Evolutionary conservation across 2,329 filamentous ascomycete genomes (phyloP), one percentile per base, ranked within the genome.

Genomic region (Fusarium sp.): DNA sequence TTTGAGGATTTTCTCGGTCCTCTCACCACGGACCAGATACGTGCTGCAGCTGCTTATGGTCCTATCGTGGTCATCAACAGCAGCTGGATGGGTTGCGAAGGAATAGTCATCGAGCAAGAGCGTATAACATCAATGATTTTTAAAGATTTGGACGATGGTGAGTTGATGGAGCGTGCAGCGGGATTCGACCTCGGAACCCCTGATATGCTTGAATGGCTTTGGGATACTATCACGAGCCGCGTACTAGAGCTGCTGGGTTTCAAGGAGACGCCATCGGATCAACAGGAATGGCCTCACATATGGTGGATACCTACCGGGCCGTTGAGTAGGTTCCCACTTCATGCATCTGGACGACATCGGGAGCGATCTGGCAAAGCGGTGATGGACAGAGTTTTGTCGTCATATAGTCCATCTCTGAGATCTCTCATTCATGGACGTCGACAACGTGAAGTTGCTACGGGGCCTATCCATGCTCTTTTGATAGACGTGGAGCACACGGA

Each of bases 301-400:
- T 51, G 44, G 61, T 64, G 61, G 56, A 47, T 65, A 26, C n/a
- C 38, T 8, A 47, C 45, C 12, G 58, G 61, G 5, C 38, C 44
- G 5, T 20, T 71, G 28, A 68, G 36, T 28, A 61, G 24, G 14
- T 68, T 63, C 20, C 39, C 62, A 1, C 48, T 71, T 2, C 62
- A 64, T 15, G 57, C 54, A 11, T 51, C 68, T 15, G 61, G 61
- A 26, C 36, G 36, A 6, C 65, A 68, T 18, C 20, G 20, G 11
- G 18, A 44, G 10, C 26, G 38, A 3, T 51, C 54, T 2, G 42
- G 36, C 4, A 44, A 58, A 1, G 61, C 57, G 1, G 47, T 62
- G 0, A 33, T 63, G 7, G 62, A 71, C 2, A 71, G 58, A 13
- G 35, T 47, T 10, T 13, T 71, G 6, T 53, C 50, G 7, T 53